Percentiles rank a stretch among this genome's conserved stretches.
These are phyloP conservation scores for Eremochloa ophiuroides DNA, from an alignment of 176 grass and related monocot genomes.

Conservation along the genomic window DNA sequence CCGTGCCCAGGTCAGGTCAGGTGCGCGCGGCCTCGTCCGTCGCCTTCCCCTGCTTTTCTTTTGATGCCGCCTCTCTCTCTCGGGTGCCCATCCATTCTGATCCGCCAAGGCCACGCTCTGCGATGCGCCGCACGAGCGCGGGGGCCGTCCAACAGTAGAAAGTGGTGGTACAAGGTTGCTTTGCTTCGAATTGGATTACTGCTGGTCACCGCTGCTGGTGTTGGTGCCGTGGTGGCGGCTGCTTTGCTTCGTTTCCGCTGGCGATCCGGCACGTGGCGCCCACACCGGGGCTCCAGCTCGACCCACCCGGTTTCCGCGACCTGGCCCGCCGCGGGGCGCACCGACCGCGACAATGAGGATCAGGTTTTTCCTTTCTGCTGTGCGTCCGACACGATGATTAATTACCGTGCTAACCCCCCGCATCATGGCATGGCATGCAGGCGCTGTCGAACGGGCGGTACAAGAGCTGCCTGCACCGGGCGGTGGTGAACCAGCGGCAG, in stretches of 20 bases:
- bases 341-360: too few species aligned
- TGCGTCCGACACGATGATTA: neutral
- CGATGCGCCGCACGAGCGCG: neutral
- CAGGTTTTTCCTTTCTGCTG: too few species aligned
- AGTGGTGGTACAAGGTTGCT: neutral
- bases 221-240: too few species aligned
- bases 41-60: neutral
- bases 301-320: neutral
- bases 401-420: neutral
- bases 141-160: neutral
- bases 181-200: too few species aligned
- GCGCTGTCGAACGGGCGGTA: conserved; percentile 85
- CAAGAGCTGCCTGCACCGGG: conserved; percentile 93
- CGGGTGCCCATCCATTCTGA: neutral
- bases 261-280: conserved; percentile 10
- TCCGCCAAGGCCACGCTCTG: too few species aligned
- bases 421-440: conserved; percentile 9
- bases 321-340: neutral
- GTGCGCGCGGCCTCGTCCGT: conserved; percentile 6
- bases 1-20: conserved; percentile 21
- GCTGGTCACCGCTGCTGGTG: too few species aligned
- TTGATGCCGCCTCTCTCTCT: neutral
- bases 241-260: neutral
- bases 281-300: neutral
- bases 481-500: conserved; percentile 63